Base-by-base conservation (phyloP, 176 grass and related monocot species). In the Triticum monococcum region DNA sequence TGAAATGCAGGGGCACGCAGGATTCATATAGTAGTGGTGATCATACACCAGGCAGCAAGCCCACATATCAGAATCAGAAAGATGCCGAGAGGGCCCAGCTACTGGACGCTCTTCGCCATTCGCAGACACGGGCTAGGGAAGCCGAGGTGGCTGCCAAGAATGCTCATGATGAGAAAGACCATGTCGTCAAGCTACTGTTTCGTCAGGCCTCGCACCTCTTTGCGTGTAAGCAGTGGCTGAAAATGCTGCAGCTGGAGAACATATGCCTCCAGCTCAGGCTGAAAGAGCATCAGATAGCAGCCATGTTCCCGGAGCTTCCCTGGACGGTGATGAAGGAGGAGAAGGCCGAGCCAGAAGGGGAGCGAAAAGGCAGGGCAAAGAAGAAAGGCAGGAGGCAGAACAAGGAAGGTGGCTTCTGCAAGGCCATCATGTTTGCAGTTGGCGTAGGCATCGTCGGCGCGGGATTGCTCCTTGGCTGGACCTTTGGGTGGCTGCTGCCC, bases 381-480 rank as follows among this genome's bases (percentile, higher is more conserved):
- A 94, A 84, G 79, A 90, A 71, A 92, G 79, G 82, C 36, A 91
- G 82, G 88, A 90, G 70, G 68, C 75, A 43, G 31, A 86, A 84
- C 60, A 87, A 81, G 38, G 61, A 36, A n/a, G 86, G 89, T 3
- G 77, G 77, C 23, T 63, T 94, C 7, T 46, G 87, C 63, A 84
- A 90, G 0, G 80, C 86, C 0, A 36, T 96, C 10, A 30, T 92
- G 75, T 90, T 96, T 89, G 94, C 81, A 1, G 84, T 94, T 11
- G 97, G 97, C n/a, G 87, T 93, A 82, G 94, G 97, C 10, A 81
- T 99, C 25, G 92, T 83, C 18, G 89, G 97, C 4, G 92, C 92
- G 0, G 97, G 97, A 43, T 65, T 99, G 80, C 97, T 96, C 73
- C 91, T 99, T 14, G 97, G 97, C 45, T 99, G 96, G 93, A 92